These are phyloP conservation scores for Hypsizygus ulmarius DNA, from an alignment of 1,284 basidiomycete genomes.

Conservation along the genomic window DNA sequence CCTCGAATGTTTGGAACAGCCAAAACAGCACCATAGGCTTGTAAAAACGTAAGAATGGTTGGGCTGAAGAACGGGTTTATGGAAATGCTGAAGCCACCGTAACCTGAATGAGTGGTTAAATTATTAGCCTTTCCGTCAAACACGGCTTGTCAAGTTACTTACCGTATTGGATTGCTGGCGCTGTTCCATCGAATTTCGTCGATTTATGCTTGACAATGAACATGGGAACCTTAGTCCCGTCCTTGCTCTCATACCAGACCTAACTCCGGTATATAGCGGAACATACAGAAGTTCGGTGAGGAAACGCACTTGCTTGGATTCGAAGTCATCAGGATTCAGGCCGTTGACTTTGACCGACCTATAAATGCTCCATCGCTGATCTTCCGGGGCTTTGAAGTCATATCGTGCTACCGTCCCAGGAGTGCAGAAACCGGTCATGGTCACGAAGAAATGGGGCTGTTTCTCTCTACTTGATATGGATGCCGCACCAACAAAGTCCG, in stretches of 20 bases:
- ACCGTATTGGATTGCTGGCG: constrained; percentile 81
- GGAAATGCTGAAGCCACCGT: constrained; percentile 77
- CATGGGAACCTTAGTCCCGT: constrained; percentile 84
- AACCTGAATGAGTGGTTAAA: constrained; percentile 43
- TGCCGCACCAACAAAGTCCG: constrained; percentile 72
- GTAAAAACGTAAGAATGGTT: constrained; percentile 73
- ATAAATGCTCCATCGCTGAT: constrained; percentile 58
- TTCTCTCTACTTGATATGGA: constrained; percentile 52
- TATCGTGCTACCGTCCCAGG: constrained; percentile 70
- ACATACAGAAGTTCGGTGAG: not conserved
- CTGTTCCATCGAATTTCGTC: constrained; percentile 72
- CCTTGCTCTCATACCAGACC: constrained; percentile 79
- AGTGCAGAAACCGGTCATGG: constrained; percentile 69
- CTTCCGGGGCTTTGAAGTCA: constrained; percentile 49
- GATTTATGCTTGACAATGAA: constrained; percentile 80
- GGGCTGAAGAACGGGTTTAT: constrained; percentile 74
- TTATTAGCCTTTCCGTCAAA: not conserved
- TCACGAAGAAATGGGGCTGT: constrained; percentile 68
- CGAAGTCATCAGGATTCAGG: constrained; percentile 70
- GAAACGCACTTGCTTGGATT: constrained; percentile 61
- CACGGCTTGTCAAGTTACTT: constrained; percentile 19
- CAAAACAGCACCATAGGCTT: constrained; percentile 72
- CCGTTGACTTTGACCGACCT: constrained; percentile 63
- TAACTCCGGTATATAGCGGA: constrained; percentile 20
- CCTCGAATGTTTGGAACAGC: constrained; percentile 78